Base-by-base conservation (phyloP, 768 basidiomycete genomes). In the Podaxis carcinomalis region DNA sequence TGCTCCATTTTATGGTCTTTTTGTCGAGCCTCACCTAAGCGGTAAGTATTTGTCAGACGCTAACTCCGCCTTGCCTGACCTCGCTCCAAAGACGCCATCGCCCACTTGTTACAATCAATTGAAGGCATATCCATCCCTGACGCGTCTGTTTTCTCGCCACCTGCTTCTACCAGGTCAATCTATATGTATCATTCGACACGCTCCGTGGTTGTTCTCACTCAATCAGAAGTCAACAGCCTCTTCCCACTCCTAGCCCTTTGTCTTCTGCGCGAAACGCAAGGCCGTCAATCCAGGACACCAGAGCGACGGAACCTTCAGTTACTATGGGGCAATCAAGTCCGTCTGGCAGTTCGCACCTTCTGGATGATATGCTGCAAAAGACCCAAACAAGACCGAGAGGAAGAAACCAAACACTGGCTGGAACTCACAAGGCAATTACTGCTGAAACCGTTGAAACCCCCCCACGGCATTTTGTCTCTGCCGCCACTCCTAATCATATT, bases 11-110 rank as follows among this genome's bases (percentile, higher is more conserved):
- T 66, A 63, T 23, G 42, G 66, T 13, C 63, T 64, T 37, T 80
- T 81, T 62, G 63, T 67, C 9, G 78, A 80, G 51, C 69, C 71
- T 51, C 63, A 71, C 4, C 62, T 77, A 25, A 68, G 72, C 62
- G 67, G 79, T 76, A 49, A 51, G 65, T 58, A 39, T 46, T 28
- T 40, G 14, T 23, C n/a, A 44, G 23, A 35, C 46, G n/a, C 23
- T 23, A 27, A 13, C 5, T 47, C 32, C 5, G 3, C 13, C 36
- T 37, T 55, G 21, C 23, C 40, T 37, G 56, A 40, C 21, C 14
- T 14, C 27, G 16, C 44, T 47, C 36, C 14, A 39, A 39, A 64
- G 64, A 47, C 28, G 42, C 49, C n/a, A 10, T 64, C 5, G 51
- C 37, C n/a, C 25, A 49, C 14, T 46, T 64, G 47, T 59, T 64